Evolutionary conservation across 2,329 filamentous ascomycete species (phyloP).

Genomic region (Catunica adiposa): DNA sequence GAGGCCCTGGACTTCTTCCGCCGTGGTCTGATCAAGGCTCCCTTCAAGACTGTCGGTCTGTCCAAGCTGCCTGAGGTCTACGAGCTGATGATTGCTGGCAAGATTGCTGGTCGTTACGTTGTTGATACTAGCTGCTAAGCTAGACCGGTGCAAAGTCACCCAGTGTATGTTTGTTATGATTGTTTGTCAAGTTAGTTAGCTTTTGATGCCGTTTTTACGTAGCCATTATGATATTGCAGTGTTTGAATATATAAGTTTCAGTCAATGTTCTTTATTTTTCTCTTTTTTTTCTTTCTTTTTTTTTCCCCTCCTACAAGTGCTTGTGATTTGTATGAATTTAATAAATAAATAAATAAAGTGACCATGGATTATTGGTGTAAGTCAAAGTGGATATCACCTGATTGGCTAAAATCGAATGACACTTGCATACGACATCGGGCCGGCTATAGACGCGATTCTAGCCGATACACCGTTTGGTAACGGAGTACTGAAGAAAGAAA

Average conservation of each 20-base stretch:
- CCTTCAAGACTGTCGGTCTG: constrained; percentile 71
- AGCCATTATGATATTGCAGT: background rate
- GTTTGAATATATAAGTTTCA: background rate
- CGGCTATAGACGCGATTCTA: no score
- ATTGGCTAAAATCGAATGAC: background rate
- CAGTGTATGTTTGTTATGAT: background rate
- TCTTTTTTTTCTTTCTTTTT: no score
- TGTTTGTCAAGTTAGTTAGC: background rate
- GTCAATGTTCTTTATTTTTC: background rate
- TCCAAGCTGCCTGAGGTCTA: constrained; percentile 69
- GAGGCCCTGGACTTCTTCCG: constrained; percentile 86
- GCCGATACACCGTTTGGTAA: no score
- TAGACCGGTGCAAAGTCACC: background rate
- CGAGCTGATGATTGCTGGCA: constrained; percentile 51
- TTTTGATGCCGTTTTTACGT: background rate
- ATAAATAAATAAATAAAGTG: no score
- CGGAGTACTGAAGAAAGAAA: background rate
- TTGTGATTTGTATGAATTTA: no score
- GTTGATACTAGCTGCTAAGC: constrained; percentile 52
- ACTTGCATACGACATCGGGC: background rate
- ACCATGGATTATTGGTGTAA: background rate
- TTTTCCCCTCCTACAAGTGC: no score
- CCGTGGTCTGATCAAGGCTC: constrained; percentile 68
- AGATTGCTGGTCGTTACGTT: constrained; percentile 65
- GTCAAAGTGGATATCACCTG: background rate